Percentiles rank a stretch among this genome's conserved stretches.
Conservation (phyloP, 352 stramenopile genomes). For the Globisporangium apiculatum region DNA sequence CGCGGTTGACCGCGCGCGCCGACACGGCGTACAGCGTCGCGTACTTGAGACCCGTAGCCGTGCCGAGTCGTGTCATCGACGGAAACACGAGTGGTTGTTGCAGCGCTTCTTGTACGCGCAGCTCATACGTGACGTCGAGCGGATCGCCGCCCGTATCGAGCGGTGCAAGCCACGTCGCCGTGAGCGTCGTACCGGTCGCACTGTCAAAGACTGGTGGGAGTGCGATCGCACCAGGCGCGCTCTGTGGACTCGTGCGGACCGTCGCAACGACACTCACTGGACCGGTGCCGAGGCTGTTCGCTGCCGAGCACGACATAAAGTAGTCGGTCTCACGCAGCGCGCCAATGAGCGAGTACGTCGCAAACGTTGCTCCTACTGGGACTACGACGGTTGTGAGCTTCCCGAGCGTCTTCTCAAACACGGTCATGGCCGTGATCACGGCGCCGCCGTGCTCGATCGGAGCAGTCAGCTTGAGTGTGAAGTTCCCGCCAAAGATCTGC, state of each 20-base stretch:
- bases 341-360: constrained; percentile 23
- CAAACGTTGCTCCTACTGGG: not conserved
- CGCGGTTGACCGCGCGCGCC: constrained; percentile 29
- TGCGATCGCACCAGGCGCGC: constrained; percentile 24
- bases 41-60: constrained; percentile 21
- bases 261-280: constrained; percentile 11
- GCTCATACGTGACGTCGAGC: constrained; percentile 22
- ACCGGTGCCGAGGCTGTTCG: constrained; percentile 34
- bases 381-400: constrained; percentile 18
- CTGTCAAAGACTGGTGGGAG: constrained; percentile 18
- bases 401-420: constrained; percentile 31
- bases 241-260: constrained; percentile 27
- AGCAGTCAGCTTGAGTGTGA: constrained; percentile 33
- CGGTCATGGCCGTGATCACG: constrained; percentile 22
- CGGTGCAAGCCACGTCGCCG: constrained; percentile 25
- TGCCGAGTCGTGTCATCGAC: constrained; percentile 6
- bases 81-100: constrained; percentile 1
- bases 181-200: constrained; percentile 30
- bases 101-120: constrained; percentile 13
- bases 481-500: constrained; percentile 46
- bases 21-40: constrained; percentile 27
- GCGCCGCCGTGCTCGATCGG: constrained; percentile 41
- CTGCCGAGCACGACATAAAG: constrained; percentile 25
- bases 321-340: constrained; percentile 28
- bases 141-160: constrained; percentile 35